A percentile compares a stretch with the other conserved stretches of the same genome.
Conservation (phyloP, 495 filamentous ascomycete species). For the Penicillium tannophilum region DNA sequence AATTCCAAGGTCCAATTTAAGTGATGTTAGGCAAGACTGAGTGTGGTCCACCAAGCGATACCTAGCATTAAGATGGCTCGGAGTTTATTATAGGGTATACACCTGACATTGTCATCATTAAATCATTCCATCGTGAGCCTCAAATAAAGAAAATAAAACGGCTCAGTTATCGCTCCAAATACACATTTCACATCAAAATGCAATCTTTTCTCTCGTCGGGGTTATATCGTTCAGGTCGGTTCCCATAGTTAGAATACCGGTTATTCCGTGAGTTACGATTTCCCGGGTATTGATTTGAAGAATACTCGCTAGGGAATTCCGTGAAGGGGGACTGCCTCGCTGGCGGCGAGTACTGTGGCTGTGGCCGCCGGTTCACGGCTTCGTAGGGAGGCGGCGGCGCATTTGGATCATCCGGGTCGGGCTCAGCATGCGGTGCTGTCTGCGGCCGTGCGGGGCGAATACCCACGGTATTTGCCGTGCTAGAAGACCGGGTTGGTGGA, state of each 20-base stretch:
- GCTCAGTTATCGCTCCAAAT: not conserved
- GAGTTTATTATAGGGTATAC: no score
- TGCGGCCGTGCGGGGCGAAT: slow-evolving; percentile 8
- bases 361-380: slow-evolving; percentile 54
- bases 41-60: no score
- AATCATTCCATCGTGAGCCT: slow-evolving; percentile 23
- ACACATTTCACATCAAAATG: slow-evolving; percentile 44
- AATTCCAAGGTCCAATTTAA: no score
- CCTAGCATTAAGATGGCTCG: no score
- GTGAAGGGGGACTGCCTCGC: slow-evolving; percentile 50
- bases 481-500: slow-evolving; percentile 22
- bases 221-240: slow-evolving; percentile 29
- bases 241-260: slow-evolving; percentile 18
- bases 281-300: slow-evolving; percentile 35
- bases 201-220: slow-evolving; percentile 35
- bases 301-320: slow-evolving; percentile 11
- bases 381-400: slow-evolving; percentile 81
- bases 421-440: slow-evolving; percentile 24
- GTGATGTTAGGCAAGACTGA: no score
- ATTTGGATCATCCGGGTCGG: slow-evolving; percentile 46
- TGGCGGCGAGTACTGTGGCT: slow-evolving; percentile 63
- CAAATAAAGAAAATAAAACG: not conserved
- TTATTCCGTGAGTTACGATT: slow-evolving; percentile 18
- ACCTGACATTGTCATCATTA: not conserved
- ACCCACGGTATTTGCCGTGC: slow-evolving; percentile 25